These are phyloP conservation scores for Magnusiomyces starmeri DNA, from an alignment of 1,139 yeast genomes.

Conservation along the genomic window DNA sequence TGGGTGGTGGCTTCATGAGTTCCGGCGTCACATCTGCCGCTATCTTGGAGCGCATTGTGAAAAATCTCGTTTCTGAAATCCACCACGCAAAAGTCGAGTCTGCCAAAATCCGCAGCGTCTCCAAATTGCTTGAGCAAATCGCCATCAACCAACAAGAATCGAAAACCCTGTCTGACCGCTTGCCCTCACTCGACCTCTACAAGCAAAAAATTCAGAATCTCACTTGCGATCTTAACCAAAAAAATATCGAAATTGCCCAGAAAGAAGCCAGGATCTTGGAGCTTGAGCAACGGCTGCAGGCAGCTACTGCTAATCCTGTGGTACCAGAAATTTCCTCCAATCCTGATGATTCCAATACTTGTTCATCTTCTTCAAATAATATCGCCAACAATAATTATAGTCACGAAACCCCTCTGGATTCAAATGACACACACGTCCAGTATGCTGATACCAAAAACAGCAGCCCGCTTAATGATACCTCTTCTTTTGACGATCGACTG, in stretches of 20 bases:
- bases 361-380: no score
- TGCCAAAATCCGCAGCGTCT: constrained; percentile 40
- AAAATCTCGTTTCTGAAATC: constrained; percentile 41
- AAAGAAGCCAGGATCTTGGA: constrained; percentile 24
- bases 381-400: no score
- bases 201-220: constrained; percentile 8
- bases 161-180: constrained; percentile 6
- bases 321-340: constrained; percentile 9
- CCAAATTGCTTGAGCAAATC: constrained; percentile 32
- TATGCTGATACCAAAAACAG: no score
- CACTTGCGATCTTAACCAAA: constrained; percentile 17
- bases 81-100: constrained; percentile 41
- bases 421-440: no score
- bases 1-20: constrained; percentile 61
- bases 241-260: constrained; percentile 20
- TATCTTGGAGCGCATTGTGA: constrained; percentile 44
- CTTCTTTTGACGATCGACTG: neutral
- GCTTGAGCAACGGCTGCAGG: constrained; percentile 18
- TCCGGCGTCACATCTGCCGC: constrained; percentile 52
- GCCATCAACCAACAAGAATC: constrained; percentile 15
- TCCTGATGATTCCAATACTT: constrained; percentile 8
- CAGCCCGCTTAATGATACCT: neutral
- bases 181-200: constrained; percentile 11
- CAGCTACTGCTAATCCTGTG: constrained; percentile 5
- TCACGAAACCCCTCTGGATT: no score